Conservation (phyloP, 2,329 filamentous ascomycete species). For the Akanthomyces muscarius region DNA sequence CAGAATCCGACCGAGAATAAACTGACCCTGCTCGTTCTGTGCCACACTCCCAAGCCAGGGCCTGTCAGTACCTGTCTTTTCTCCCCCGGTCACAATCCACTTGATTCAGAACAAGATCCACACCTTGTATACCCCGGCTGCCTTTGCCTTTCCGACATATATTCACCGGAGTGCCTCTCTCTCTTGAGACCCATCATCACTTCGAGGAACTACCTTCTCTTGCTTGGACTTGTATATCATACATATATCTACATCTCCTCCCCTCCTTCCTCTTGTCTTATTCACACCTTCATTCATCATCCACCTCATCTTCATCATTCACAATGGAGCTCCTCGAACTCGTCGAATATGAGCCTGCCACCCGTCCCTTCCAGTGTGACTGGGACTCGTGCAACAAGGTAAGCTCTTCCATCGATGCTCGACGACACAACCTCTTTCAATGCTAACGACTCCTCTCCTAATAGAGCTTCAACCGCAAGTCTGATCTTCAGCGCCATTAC, state of each 20-base stretch:
- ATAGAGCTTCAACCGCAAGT: slow-evolving; percentile 70
- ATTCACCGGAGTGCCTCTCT: slow-evolving; percentile 17
- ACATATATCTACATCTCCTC: slow-evolving; percentile 4
- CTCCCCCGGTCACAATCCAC: slow-evolving; percentile 18
- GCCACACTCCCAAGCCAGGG: slow-evolving; percentile 13
- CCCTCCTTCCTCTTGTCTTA: neutral
- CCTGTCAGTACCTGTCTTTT: slow-evolving; percentile 16
- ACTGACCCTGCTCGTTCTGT: slow-evolving; percentile 16
- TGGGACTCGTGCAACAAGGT: slow-evolving; percentile 62
- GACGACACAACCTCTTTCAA: slow-evolving; percentile 1
- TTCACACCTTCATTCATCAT: slow-evolving; percentile 5
- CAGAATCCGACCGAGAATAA: slow-evolving; percentile 8
- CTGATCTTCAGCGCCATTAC: slow-evolving; percentile 65
- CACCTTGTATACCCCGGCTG: slow-evolving; percentile 15
- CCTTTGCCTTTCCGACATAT: slow-evolving; percentile 16
- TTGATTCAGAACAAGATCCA: slow-evolving; percentile 17
- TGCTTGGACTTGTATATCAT: slow-evolving; percentile 9
- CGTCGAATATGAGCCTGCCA: slow-evolving; percentile 59
- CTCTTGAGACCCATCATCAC: slow-evolving; percentile 5
- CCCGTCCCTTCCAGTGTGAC: slow-evolving; percentile 61
- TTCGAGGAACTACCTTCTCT: slow-evolving; percentile 9
- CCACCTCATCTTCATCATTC: slow-evolving; percentile 6
- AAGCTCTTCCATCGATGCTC: slow-evolving; percentile 23
- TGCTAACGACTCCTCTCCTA: slow-evolving; percentile 14
- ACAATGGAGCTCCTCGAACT: slow-evolving; percentile 62